Base-by-base conservation (phyloP, 306 rosid species). In the Gastrolobium villosum region DNA sequence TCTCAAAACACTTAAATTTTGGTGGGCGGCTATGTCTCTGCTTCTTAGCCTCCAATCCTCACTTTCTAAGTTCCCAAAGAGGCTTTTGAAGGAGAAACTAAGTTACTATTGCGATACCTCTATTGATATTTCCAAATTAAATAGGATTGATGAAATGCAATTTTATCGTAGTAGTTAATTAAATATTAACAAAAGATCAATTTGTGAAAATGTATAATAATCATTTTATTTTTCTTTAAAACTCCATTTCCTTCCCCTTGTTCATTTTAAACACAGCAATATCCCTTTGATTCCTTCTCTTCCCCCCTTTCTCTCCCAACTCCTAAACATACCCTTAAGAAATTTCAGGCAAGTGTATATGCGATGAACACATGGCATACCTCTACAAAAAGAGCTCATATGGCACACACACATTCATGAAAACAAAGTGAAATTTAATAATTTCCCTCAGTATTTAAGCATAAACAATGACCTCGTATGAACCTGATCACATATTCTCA, bases 391-490 rank as follows among this genome's bases (percentile, higher is more conserved):
- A 28, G 9, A 20, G 30, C 5, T 6, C 13, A 77, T 43, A 15
- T 13, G 2, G 34, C 65, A 65, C 36, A 75, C 65, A 65, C 36
- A 75, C 7, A 36, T 37, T 4, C 72, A 11, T 31, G 41, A 35
- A 28, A 40, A 14, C 55, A 7, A 10, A 37, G 10, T 15, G 5
- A 36, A 5, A 49, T 13, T 7, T 5, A 4, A 57, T 11, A 63
- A 55, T 32, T 3, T 35, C 10, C 28, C 57, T 20, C 2, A 46
- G 44, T 6, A 44, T 46, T 31, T 39, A 34, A 6, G 62, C 52
- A 44, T 43, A 31, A 2, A 28, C 49, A 20, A 31, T 32, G 6
- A 5, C 43, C 63, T 36, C 30, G 7, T 7, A 59, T 30, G 36
- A 66, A 41, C 7, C 13, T 30, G 44, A 14, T 26, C 43, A 46